Evolutionary conservation across 2,329 filamentous ascomycete species (phyloP).

Genomic region (Chaetomium olivaceum): DNA sequence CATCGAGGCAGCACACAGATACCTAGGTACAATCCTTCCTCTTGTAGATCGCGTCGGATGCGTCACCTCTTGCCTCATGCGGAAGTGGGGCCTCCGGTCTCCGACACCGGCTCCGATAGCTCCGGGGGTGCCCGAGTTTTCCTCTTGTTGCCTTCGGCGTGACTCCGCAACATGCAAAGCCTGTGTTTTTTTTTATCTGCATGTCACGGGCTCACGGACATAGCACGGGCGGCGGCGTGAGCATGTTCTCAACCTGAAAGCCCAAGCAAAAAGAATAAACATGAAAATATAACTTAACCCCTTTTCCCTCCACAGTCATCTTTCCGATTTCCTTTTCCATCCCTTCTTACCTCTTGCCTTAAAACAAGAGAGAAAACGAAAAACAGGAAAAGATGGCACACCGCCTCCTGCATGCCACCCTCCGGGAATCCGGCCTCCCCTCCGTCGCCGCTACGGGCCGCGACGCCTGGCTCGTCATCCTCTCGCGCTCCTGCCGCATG

Average conservation of each 20-base stretch:
- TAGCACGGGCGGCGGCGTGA: neutral
- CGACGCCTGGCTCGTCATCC: slow-evolving; percentile 57
- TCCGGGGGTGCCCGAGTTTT: neutral
- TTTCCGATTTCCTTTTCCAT: neutral
- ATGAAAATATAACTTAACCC: neutral
- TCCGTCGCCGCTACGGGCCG: slow-evolving; percentile 49
- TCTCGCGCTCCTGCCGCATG: slow-evolving; percentile 55
- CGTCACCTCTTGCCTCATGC: neutral
- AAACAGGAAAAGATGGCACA: neutral
- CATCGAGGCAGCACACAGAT: no score
- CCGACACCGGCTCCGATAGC: slow-evolving; percentile 23
- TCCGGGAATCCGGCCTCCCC: slow-evolving; percentile 49
- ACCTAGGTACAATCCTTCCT: no score
- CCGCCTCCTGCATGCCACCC: neutral
- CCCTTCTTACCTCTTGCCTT: neutral
- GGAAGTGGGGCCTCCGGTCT: slow-evolving; percentile 4
- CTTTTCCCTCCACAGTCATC: neutral
- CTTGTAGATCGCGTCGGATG: neutral
- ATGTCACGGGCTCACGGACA: neutral
- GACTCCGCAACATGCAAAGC: neutral
- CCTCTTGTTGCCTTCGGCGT: neutral
- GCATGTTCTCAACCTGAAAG: neutral
- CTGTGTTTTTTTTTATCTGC: neutral
- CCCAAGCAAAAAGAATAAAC: neutral
- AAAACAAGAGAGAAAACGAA: neutral